A percentile compares a stretch with the other conserved stretches of the same genome.
These are phyloP conservation scores for Lumnitzera racemosa DNA, from an alignment of 345 rosid genomes.

Conservation along the genomic window DNA sequence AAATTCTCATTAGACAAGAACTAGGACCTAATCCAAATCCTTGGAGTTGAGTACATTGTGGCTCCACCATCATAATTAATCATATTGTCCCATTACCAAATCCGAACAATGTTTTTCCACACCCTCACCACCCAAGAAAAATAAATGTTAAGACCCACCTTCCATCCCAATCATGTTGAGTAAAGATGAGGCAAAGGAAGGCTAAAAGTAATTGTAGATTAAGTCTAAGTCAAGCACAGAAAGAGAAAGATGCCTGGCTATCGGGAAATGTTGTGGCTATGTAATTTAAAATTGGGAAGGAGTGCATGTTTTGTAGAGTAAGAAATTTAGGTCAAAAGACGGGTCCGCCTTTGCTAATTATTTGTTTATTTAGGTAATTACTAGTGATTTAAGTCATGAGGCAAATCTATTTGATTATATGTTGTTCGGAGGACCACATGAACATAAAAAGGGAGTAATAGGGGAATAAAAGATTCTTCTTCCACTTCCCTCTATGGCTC, in stretches of 20 bases:
- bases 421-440: neutral
- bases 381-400: too few relatives aligned
- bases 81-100: constrained; percentile 39
- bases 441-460: neutral
- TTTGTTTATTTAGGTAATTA: too few relatives aligned
- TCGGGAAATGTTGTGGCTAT: neutral
- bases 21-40: constrained; percentile 19
- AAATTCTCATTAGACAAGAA: constrained; percentile 6
- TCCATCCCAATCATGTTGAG: constrained; percentile 22
- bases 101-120: constrained; percentile 21
- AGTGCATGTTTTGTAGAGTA: too few relatives aligned
- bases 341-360: too few relatives aligned
- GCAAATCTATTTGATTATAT: neutral
- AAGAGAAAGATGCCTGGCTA: neutral
- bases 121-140: constrained; percentile 1
- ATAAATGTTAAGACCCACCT: constrained; percentile 8
- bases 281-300: too few relatives aligned
- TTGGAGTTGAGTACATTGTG: constrained; percentile 6
- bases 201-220: constrained; percentile 2
- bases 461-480: constrained; percentile 1
- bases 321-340: too few relatives aligned
- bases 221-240: neutral
- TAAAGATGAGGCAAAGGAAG: constrained; percentile 22
- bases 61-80: constrained; percentile 33
- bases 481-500: neutral